Base-by-base conservation (phyloP, 495 filamentous ascomycete genomes). In the Penicillium paxilli region DNA sequence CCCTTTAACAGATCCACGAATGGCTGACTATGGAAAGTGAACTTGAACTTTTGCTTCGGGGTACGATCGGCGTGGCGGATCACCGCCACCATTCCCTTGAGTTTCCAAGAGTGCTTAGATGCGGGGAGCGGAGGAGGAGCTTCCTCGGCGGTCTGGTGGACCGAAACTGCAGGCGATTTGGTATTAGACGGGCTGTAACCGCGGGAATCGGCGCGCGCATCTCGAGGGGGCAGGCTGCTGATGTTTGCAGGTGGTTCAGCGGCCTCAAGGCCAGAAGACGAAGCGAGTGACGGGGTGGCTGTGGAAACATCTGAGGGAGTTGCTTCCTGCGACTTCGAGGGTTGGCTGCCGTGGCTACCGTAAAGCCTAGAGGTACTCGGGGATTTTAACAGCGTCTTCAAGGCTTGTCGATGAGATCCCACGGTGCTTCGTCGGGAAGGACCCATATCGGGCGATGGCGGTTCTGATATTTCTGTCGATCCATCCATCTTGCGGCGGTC, bases 11-110 rank as follows among this genome's bases (percentile, higher is more conserved):
- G 78, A 52, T 96, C 89, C 44, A 98, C 90, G 64, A 98, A 98
- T 5, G 95, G 95, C 57, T 92, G 89, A 7, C 89, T 95, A 69
- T 98, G 95, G 62, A 98, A 98, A 0, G 94, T 98, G 66, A 97
- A 98, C 63, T 98, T 98, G 76, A 96, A 96, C 64, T 98, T 98
- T 60, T 98, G 94, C 69, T 98, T 98, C 5, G 94, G 94, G 10
- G 94, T 98, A 33, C 94, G 87, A 72, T 98, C 94, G 3, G 95
- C 94, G 67, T 98, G 94, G 21, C 94, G 83, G 45, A 98, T 87
- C 10, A 98, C 95, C 17, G 93, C 91, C 6, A 98, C 94, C 79
- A 98, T 91, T n/a, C 94, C 94, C 68, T 98, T 98, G 54, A 98
- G 72, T 67, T 96, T 96, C 94, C 94, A 98, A 24, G 92, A 87